phyloP scores from a whole-genome alignment of 1,284 basidiomycete species.

The Cryptococcus sp. region DNA sequence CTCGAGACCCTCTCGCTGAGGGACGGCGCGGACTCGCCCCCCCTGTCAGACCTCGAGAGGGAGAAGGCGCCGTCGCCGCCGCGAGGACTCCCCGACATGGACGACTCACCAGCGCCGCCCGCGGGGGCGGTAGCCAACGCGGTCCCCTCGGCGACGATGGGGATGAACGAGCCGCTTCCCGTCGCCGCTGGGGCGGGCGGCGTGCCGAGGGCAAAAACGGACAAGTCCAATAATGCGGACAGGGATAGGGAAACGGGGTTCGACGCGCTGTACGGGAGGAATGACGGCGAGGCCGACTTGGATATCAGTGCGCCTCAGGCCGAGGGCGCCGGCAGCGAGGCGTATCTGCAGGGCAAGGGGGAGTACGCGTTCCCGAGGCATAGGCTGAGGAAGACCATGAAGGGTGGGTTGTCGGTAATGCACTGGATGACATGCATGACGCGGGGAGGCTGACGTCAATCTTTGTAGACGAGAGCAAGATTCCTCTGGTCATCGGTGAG shows the following conservation, averaged over 20 bases:
- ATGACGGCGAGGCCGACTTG: conserved; percentile 50
- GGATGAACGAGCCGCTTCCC: background rate
- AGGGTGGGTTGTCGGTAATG: conserved; percentile 38
- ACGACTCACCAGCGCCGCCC: background rate
- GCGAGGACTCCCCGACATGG: background rate
- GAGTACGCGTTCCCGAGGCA: conserved; percentile 51
- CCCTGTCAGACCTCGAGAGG: conserved; percentile 24
- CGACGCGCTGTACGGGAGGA: conserved; percentile 42
- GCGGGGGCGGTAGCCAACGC: conserved; percentile 1
- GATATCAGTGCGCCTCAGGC: conserved; percentile 41
- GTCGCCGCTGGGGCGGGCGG: background rate
- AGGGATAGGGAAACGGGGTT: conserved; percentile 27
- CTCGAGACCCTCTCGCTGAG: conserved; percentile 9
- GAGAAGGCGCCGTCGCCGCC: background rate
- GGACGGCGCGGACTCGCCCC: conserved; percentile 25
- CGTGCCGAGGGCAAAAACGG: background rate
- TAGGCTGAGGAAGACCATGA: conserved; percentile 48
- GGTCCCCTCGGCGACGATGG: background rate
- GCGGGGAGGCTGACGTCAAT: conserved; percentile 8
- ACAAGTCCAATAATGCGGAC: conserved; percentile 1
- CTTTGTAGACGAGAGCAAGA: conserved; percentile 50
- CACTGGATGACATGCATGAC: background rate
- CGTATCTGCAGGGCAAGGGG: conserved; percentile 39
- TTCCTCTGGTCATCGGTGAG: conserved; percentile 51
- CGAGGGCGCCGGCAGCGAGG: conserved; percentile 36